phyloP scores from a whole-genome alignment of 345 rosid genomes.

The Salix brachista region DNA sequence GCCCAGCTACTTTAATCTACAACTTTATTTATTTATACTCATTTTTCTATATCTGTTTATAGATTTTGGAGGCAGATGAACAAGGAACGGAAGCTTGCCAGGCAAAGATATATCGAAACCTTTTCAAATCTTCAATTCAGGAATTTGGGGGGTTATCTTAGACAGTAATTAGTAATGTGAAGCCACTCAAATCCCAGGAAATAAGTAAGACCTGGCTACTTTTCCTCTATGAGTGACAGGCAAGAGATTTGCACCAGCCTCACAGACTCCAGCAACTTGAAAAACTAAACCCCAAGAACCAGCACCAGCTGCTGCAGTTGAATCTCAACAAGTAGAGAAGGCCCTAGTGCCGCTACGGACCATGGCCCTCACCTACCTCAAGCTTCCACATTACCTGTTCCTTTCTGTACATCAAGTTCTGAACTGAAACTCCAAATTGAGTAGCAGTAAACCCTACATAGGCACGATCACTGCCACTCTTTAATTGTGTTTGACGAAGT shows the following conservation, averaged over 20 bases:
- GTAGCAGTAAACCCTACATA: too few relatives aligned
- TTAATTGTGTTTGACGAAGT: too few relatives aligned
- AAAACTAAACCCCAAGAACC: conserved; percentile 11
- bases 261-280: conserved; percentile 6
- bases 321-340: neutral
- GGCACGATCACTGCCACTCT: too few relatives aligned
- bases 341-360: neutral
- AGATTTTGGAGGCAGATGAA: conserved; percentile 80
- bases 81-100: conserved; percentile 68
- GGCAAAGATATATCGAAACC: conserved; percentile 66
- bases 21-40: too few relatives aligned
- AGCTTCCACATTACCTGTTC: conserved; percentile 50
- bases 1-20: too few relatives aligned
- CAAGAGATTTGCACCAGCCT: conserved; percentile 36
- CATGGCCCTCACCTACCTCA: conserved; percentile 37
- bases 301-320: conserved; percentile 17
- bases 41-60: conserved; percentile 49
- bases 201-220: neutral
- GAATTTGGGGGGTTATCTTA: conserved; percentile 46
- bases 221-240: conserved; percentile 30
- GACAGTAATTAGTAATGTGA: neutral
- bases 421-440: too few relatives aligned
- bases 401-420: too few relatives aligned
- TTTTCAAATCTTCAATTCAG: conserved; percentile 69
- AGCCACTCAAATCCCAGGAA: neutral